Base-by-base conservation (phyloP, 352 stramenopile genomes). In the Pythium volutum region DNA sequence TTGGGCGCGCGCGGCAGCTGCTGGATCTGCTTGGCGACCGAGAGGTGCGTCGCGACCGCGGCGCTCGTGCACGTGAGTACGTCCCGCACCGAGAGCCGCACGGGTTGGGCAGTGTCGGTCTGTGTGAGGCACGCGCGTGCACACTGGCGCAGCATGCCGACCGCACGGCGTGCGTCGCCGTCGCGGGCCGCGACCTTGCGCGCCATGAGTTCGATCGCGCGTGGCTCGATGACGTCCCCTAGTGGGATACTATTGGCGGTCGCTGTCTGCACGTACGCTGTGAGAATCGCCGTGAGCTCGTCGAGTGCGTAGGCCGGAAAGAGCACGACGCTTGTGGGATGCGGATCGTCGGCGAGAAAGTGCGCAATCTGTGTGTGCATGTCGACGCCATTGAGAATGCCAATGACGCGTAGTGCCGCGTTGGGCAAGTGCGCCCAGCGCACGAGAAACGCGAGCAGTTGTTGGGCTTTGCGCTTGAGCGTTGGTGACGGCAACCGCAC, bases 351-450 rank as follows among this genome's bases (percentile, higher is more conserved):
- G 0, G 76, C 55, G 26, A 76, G 61, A 50, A 75, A 71, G 15
- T 45, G 47, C 11, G 57, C 61, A 29, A 90, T 73, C 33, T 77
- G 75, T 16, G 80, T 49, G 58, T 88, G 84, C 81, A 91, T 87
- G 61, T 91, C 81, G 50, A 89, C 61, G 31, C 81, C 81, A 47
- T 91, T 91, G 71, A 91, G 82, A 53, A 91, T 84, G 15, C 76
- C 77, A 47, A 91, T 42, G 42, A 91, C 84, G 55, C 75, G 75
- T 43, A 88, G 51, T 8, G 39, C 39, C 15, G 67, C 55, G 2
- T 76, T 49, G 6, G 74, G 67, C 20, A 75, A 42, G 36, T 77
- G 49, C 3, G 81, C 69, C 81, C 81, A 91, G 9, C 67, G 72
- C 31, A 87, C 69, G 22, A 88, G 67, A 53, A 91, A 89, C 23